Conservation (phyloP, 192 early-diverging fungal genomes). For the Coemansia sp. region DNA sequence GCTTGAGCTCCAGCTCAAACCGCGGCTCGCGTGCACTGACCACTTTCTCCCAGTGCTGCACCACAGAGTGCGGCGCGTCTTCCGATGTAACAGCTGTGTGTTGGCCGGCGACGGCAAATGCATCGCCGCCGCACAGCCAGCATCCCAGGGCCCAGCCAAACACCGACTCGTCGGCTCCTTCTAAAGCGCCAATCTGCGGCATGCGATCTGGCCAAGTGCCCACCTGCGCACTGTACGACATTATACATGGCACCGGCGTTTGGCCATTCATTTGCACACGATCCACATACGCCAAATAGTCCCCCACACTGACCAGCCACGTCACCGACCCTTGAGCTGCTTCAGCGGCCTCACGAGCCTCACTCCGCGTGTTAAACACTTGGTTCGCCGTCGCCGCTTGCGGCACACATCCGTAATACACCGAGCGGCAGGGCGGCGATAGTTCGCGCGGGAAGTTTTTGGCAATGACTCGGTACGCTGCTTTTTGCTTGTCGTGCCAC, state of each 20-base stretch:
- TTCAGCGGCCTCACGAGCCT: slow-evolving; percentile 24
- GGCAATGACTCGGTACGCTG: slow-evolving; percentile 47
- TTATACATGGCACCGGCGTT: slow-evolving; percentile 44
- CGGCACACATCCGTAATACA: slow-evolving; percentile 47
- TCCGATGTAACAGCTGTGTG: not conserved
- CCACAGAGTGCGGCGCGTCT: slow-evolving; percentile 18
- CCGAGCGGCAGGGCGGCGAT: slow-evolving; percentile 39
- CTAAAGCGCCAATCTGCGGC: not conserved
- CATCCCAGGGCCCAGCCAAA: slow-evolving; percentile 48
- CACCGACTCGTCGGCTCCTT: not conserved
- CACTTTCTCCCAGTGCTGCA: slow-evolving; percentile 29
- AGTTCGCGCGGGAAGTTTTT: slow-evolving; percentile 33
- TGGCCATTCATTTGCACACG: slow-evolving; percentile 22
- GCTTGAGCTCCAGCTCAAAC: slow-evolving; percentile 10
- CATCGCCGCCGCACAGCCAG: slow-evolving; percentile 41
- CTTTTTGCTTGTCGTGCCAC: slow-evolving; percentile 54
- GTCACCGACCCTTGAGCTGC: not conserved
- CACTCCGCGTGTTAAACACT: slow-evolving; percentile 36
- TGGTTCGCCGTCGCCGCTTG: slow-evolving; percentile 15
- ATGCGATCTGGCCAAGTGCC: slow-evolving; percentile 16
- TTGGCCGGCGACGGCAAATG: slow-evolving; percentile 4
- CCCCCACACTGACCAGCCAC: slow-evolving; percentile 40
- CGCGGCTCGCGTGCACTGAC: slow-evolving; percentile 1
- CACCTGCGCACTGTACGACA: slow-evolving; percentile 32
- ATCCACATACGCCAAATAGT: slow-evolving; percentile 39